Evolutionary conservation across 331 rosid species (phyloP).

Genomic region (Dryas integrifolia): DNA sequence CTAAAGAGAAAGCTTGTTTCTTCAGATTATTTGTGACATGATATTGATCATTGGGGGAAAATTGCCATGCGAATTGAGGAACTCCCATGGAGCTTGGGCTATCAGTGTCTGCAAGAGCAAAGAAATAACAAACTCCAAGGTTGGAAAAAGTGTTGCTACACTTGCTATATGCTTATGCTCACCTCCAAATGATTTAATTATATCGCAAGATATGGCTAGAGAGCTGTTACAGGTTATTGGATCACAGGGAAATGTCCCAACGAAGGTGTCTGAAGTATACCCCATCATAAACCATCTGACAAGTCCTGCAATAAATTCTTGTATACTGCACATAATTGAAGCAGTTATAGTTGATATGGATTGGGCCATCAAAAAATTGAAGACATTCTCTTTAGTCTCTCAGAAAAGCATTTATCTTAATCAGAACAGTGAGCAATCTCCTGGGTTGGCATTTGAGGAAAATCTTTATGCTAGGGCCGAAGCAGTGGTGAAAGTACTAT

Average conservation of each 20-base stretch:
- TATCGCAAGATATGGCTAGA: conserved; percentile 32
- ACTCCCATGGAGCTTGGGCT: conserved; percentile 42
- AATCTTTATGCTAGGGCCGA: conserved; percentile 35
- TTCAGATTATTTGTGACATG: conserved; percentile 35
- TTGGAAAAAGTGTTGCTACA: conserved; percentile 30
- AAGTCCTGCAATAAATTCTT: conserved; percentile 18
- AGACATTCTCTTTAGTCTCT: conserved; percentile 14
- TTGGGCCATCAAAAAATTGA: conserved; percentile 39
- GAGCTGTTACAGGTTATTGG: conserved; percentile 39
- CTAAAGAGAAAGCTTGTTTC: not conserved
- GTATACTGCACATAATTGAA: conserved; percentile 35
- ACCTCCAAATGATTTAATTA: conserved; percentile 33
- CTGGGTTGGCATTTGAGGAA: conserved; percentile 37
- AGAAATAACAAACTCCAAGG: conserved; percentile 31
- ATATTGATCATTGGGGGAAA: conserved; percentile 32
- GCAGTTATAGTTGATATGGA: conserved; percentile 33
- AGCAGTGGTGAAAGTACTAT: conserved; percentile 36
- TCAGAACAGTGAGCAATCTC: conserved; percentile 23
- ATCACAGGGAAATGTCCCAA: conserved; percentile 25
- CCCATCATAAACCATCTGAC: conserved; percentile 34
- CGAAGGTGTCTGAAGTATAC: conserved; percentile 31
- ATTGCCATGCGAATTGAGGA: conserved; percentile 32
- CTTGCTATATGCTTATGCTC: conserved; percentile 37
- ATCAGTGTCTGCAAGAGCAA: conserved; percentile 28
- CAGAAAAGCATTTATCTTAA: conserved; percentile 16